Percentiles rank a stretch among this genome's conserved stretches.
Evolutionary conservation across 2,329 filamentous ascomycete species (phyloP).

Genomic region (Claviceps sp.): DNA sequence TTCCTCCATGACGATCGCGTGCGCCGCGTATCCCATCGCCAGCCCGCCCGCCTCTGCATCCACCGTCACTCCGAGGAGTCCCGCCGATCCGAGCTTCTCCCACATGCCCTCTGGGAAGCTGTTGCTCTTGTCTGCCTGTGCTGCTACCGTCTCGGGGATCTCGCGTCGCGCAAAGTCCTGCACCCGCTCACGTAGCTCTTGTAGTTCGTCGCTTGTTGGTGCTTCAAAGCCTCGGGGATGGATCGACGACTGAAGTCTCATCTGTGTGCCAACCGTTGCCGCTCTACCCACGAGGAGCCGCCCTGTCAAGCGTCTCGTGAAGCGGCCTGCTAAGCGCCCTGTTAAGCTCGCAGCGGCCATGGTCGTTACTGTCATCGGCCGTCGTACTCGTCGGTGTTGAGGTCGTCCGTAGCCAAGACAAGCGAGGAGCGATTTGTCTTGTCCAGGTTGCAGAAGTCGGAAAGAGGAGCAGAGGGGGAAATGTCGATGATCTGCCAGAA

Average conservation of each 20-base stretch:
- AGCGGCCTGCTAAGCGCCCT: not conserved
- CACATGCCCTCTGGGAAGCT: constrained; percentile 86
- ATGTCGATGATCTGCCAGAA: too few species aligned
- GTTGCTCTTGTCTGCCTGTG: constrained; percentile 72
- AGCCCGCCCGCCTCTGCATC: constrained; percentile 85
- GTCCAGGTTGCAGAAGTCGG: too few species aligned
- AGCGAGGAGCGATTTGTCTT: too few species aligned
- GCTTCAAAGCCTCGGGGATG: constrained; percentile 51
- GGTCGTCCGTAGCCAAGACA: too few species aligned
- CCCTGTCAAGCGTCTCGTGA: constrained; percentile 16
- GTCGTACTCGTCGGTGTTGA: not conserved
- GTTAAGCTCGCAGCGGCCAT: not conserved
- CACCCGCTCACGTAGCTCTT: constrained; percentile 70
- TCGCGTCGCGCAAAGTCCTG: constrained; percentile 84
- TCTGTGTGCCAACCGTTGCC: constrained; percentile 12
- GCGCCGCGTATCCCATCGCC: constrained; percentile 89
- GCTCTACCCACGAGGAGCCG: constrained; percentile 17
- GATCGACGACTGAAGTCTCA: constrained; percentile 24
- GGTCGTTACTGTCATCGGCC: not conserved
- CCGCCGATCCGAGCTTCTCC: constrained; percentile 83
- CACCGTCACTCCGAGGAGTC: constrained; percentile 83
- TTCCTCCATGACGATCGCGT: constrained; percentile 93
- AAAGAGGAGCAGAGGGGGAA: too few species aligned
- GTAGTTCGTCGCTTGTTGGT: constrained; percentile 58
- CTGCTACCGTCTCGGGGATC: constrained; percentile 70